phyloP scores from a whole-genome alignment of 192 early-diverging fungal genomes.

The Backusella mclennaniae region DNA sequence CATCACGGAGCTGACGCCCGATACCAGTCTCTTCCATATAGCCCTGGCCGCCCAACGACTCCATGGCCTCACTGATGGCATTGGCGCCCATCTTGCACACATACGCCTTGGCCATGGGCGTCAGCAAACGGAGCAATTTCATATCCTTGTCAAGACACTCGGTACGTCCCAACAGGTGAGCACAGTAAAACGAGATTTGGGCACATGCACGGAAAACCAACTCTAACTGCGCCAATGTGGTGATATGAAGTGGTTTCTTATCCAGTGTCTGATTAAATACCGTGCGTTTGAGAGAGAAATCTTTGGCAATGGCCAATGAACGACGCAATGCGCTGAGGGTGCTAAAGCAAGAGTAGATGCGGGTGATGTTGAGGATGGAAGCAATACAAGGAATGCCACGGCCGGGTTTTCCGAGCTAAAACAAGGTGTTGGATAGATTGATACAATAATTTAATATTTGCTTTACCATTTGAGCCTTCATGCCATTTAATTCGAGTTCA shows the following conservation, averaged over 20 bases:
- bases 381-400: constrained; percentile 62
- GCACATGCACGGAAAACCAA: constrained; percentile 43
- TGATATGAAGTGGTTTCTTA: constrained; percentile 58
- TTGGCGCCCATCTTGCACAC: constrained; percentile 45
- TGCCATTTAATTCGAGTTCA: constrained; percentile 61
- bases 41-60: constrained; percentile 67
- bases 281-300: constrained; percentile 53
- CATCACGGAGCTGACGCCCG: constrained; percentile 54
- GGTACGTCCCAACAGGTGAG: constrained; percentile 53
- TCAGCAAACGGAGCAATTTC: constrained; percentile 56
- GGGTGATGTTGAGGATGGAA: constrained; percentile 67
- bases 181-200: constrained; percentile 56
- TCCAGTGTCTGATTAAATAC: constrained; percentile 43
- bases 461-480: constrained; percentile 39
- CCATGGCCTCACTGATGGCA: constrained; percentile 57
- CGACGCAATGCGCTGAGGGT: constrained; percentile 42
- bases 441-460: not conserved
- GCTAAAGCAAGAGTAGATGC: constrained; percentile 56
- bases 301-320: constrained; percentile 49
- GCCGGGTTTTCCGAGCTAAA: constrained; percentile 43
- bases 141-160: constrained; percentile 36
- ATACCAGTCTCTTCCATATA: constrained; percentile 75
- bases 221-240: constrained; percentile 57
- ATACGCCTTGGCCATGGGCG: constrained; percentile 64
- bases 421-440: no score